Evolutionary conservation across 805 yeast species (phyloP).

Genomic region (Ascoidea rubescens): DNA sequence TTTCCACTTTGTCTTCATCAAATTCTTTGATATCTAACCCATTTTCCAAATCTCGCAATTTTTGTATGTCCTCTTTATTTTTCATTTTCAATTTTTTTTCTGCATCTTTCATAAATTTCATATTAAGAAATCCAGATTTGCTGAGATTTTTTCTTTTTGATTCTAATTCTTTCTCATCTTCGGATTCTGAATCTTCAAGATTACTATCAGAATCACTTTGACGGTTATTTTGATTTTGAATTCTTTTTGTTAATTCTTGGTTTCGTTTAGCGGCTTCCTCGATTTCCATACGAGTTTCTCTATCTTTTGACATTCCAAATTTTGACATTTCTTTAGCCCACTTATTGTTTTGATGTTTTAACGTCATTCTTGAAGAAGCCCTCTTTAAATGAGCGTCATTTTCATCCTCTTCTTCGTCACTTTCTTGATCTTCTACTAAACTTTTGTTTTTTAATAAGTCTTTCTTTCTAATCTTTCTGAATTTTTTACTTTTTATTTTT

Average conservation of each 20-base stretch:
- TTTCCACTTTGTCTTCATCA: constrained; percentile 20
- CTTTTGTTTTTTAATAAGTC: constrained; percentile 61
- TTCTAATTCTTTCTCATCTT: constrained; percentile 22
- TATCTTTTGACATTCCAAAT: constrained; percentile 83
- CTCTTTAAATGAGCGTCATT: constrained; percentile 61
- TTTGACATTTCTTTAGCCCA: constrained; percentile 90
- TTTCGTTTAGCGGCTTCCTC: constrained; percentile 91
- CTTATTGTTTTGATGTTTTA: constrained; percentile 76
- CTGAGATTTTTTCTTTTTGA: constrained; percentile 36
- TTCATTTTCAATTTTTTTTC: constrained; percentile 51
- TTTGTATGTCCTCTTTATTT: constrained; percentile 39
- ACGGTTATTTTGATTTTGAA: constrained; percentile 51
- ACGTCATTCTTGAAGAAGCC: constrained; percentile 85
- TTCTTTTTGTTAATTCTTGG: constrained; percentile 58
- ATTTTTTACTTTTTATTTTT: constrained; percentile 88
- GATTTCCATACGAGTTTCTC: constrained; percentile 70
- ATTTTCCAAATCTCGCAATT: constrained; percentile 33
- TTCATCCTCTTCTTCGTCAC: constrained; percentile 33
- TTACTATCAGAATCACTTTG: constrained; percentile 35
- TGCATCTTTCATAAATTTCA: constrained; percentile 94
- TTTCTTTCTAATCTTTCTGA: constrained; percentile 73
- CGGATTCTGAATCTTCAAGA: constrained; percentile 34
- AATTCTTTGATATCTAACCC: constrained; percentile 29
- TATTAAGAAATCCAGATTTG: constrained; percentile 77
- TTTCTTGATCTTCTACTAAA: constrained; percentile 44